Conservation (phyloP, 495 filamentous ascomycete species). For the Beverwykella pulmonaria region DNA sequence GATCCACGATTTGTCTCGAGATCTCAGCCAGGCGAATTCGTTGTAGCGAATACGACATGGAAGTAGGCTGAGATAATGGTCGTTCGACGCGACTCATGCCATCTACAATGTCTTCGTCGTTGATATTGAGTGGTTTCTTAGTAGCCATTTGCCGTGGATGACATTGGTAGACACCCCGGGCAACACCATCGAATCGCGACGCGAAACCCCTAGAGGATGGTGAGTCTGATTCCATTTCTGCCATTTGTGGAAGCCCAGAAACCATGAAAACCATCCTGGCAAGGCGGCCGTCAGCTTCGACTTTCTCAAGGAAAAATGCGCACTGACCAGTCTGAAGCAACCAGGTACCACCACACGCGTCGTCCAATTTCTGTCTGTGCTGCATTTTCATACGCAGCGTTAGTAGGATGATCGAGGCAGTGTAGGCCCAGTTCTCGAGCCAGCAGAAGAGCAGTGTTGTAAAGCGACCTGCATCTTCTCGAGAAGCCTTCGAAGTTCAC, state of each 20-base stretch:
- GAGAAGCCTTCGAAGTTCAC: conserved; percentile 50
- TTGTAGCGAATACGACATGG: conserved; percentile 53
- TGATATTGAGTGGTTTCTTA: conserved; percentile 51
- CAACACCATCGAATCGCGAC: conserved; percentile 44
- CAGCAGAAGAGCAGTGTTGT: conserved; percentile 41
- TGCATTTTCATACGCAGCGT: conserved; percentile 33
- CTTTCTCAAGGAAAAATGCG: background rate
- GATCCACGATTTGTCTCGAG: conserved; percentile 51
- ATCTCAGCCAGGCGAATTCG: conserved; percentile 53
- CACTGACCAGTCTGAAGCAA: conserved; percentile 52
- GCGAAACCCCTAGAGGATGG: conserved; percentile 32
- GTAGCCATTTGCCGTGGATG: conserved; percentile 52
- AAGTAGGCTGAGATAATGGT: conserved; percentile 48
- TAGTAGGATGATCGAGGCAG: conserved; percentile 47
- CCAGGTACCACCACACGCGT: conserved; percentile 57
- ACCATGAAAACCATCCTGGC: conserved; percentile 36
- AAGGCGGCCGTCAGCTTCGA: background rate
- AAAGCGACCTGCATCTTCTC: conserved; percentile 43
- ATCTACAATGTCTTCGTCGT: conserved; percentile 52
- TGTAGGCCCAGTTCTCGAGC: conserved; percentile 51
- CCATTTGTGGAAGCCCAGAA: background rate
- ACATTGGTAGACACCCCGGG: conserved; percentile 50
- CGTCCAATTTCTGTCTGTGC: conserved; percentile 49
- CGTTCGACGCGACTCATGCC: conserved; percentile 39
- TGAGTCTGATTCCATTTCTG: background rate